These are phyloP conservation scores for Aspergillus conjunctus DNA, from an alignment of 495 filamentous ascomycete species.

Conservation along the genomic window DNA sequence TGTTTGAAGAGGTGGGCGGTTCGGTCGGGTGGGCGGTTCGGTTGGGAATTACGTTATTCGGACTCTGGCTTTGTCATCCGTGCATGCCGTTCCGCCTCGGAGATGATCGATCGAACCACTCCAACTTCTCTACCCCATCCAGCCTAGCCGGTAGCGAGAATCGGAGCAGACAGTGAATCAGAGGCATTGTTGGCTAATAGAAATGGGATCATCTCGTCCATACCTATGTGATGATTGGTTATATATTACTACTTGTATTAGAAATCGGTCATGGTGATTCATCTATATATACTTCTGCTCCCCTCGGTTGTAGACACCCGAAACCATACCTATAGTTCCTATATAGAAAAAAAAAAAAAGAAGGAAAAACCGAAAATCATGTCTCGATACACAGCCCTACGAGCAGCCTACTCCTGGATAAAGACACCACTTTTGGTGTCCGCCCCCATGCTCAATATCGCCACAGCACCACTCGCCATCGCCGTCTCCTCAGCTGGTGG, in stretches of 20 bases:
- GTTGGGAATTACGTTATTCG: too few relatives aligned
- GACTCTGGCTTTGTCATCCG: too few relatives aligned
- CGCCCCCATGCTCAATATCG: slow-evolving; percentile 70
- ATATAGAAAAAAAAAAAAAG: not conserved
- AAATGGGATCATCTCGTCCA: not conserved
- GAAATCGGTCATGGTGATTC: not conserved
- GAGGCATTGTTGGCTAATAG: not conserved
- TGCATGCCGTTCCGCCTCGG: not conserved
- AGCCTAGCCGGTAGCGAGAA: not conserved
- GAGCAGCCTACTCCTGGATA: slow-evolving; percentile 22
- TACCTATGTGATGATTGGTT: not conserved
- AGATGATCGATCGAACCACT: not conserved
- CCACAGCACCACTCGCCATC: slow-evolving; percentile 56
- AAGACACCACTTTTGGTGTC: slow-evolving; percentile 56
- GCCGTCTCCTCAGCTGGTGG: slow-evolving; percentile 65
- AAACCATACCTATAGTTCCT: not conserved
- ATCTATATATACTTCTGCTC: not conserved
- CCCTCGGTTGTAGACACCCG: not conserved
- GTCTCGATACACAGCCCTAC: slow-evolving; percentile 3
- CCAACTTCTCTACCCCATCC: not conserved
- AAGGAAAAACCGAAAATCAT: slow-evolving; percentile 3
- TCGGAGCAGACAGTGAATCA: not conserved
- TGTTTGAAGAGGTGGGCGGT: too few relatives aligned
- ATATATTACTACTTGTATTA: not conserved
- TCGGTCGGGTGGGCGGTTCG: too few relatives aligned